These are phyloP conservation scores for Kazachstania bromeliacearum DNA, from an alignment of 805 yeast species.

Conservation along the genomic window DNA sequence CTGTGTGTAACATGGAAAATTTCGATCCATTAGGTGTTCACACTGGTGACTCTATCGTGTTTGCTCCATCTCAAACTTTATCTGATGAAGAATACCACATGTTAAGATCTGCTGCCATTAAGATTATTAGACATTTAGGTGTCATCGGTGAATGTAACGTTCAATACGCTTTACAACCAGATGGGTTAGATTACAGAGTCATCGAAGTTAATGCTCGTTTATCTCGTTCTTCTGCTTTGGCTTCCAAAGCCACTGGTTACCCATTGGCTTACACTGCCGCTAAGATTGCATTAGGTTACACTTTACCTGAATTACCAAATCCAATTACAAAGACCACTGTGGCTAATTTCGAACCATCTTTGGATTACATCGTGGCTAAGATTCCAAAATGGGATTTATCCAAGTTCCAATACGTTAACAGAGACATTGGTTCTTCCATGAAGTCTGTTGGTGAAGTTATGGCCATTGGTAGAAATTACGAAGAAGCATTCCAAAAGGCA, in stretches of 20 bases:
- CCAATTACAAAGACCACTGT: conserved; percentile 94
- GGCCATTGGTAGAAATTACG: conserved; percentile 97
- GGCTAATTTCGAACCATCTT: conserved; percentile 94
- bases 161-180: conserved; percentile 93
- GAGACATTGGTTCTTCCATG: conserved; percentile 93
- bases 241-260: conserved; percentile 97
- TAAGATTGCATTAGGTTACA: conserved; percentile 88
- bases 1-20: conserved; percentile 98
- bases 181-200: conserved; percentile 89
- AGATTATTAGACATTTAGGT: conserved; percentile 94
- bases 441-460: conserved; percentile 98
- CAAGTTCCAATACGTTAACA: conserved; percentile 89
- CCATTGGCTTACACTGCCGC: conserved; percentile 99
- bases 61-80: conserved; percentile 96
- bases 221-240: conserved; percentile 94
- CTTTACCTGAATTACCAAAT: conserved; percentile 90
- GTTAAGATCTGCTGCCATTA: conserved; percentile 96
- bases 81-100: conserved; percentile 96
- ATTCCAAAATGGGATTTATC: conserved; percentile 97
- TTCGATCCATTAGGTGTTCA: conserved; percentile 97
- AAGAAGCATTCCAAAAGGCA: conserved; percentile 96
- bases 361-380: conserved; percentile 93
- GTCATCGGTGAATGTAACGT: conserved; percentile 99
- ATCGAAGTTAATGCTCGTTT: conserved; percentile 96
- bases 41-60: conserved; percentile 98